Evolutionary conservation across 208 protist species (phyloP).

Genomic region (Acanthamoeba pearcei): DNA sequence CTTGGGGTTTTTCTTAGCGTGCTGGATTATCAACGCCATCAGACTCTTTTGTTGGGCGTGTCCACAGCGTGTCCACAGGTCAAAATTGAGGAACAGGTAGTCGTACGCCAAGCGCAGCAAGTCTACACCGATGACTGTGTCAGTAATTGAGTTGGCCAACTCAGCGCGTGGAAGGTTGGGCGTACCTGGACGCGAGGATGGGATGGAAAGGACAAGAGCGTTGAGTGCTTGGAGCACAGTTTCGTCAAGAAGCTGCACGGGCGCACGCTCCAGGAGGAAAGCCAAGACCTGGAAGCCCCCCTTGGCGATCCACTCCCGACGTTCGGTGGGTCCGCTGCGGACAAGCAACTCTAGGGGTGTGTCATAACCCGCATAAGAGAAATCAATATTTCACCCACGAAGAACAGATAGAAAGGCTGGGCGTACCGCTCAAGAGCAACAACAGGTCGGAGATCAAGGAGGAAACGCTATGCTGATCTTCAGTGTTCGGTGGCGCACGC

Average conservation of each 20-base stretch:
- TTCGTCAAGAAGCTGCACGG: constrained; percentile 11
- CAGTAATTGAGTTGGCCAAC: background rate
- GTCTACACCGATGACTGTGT: background rate
- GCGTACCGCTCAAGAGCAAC: constrained; percentile 26
- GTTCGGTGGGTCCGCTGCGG: constrained; percentile 18
- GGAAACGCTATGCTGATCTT: background rate
- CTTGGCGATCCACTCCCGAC: constrained; percentile 49
- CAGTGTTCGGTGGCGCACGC: background rate
- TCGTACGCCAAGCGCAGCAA: constrained; percentile 39
- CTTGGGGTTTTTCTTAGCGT: constrained; percentile 66
- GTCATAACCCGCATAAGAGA: background rate
- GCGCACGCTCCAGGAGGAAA: constrained; percentile 21
- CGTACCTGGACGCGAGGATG: background rate
- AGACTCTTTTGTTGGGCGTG: constrained; percentile 32
- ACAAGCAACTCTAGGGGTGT: background rate
- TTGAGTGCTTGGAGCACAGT: constrained; percentile 61
- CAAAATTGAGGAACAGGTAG: constrained; percentile 50
- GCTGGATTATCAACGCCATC: constrained; percentile 41
- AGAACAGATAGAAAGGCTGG: background rate
- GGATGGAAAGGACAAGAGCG: constrained; percentile 28
- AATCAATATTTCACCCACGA: background rate
- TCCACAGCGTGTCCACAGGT: constrained; percentile 47
- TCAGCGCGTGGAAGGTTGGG: background rate
- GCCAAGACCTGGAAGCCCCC: constrained; percentile 48
- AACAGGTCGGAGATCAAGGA: constrained; percentile 37